Base-by-base conservation (phyloP, 129 eudicot species). In the Artemisia argyi region DNA sequence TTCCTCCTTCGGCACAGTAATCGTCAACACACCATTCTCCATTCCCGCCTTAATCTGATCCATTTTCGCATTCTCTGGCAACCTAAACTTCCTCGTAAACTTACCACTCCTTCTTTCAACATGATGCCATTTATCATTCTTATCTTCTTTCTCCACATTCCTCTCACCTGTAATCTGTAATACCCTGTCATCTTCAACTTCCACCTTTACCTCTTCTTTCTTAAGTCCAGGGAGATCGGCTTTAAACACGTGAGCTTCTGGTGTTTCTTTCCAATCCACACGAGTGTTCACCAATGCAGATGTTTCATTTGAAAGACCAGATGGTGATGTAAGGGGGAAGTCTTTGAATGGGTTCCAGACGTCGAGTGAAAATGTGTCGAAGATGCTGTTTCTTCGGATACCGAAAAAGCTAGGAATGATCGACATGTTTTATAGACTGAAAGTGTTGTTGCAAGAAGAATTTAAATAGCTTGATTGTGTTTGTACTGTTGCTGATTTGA, bases 81-180 rank as follows among this genome's bases (percentile, higher is more conserved):
- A 69, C 72, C 81, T 50, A 54, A n/a, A 83, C 60, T 84, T 76
- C 79, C 87, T 79, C 30, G 56, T 61, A 63, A 83, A 83, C 30
- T 56, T 71, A 2, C 87, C 84, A 15, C 76, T 74, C 60, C 84
- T 71, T 13, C 66, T 16, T 57, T 71, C 75, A 0, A 71, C 65
- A 1, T 26, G 55, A 20, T 57, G 75, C 55, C 49, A 74, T 10
- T 4, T 79, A 13, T 83, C 84, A 2, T 75, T 83, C 76, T 83
- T 80, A n/a, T 83, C 88, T 69, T 83, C 85, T 52, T 80, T 77
- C 77, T 83, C 87, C 39, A 73, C 75, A 22, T 57, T 83, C 26
- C 82, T 76, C 82, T 84, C 82, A 2, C 82, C 87, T 51, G 77
- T 76, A 13, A 84, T 73, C 39, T 80, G 82, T 35, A 83, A 72